Evolutionary conservation across 495 filamentous ascomycete species (phyloP).

Genomic region (Aspergillus cavernicola): DNA sequence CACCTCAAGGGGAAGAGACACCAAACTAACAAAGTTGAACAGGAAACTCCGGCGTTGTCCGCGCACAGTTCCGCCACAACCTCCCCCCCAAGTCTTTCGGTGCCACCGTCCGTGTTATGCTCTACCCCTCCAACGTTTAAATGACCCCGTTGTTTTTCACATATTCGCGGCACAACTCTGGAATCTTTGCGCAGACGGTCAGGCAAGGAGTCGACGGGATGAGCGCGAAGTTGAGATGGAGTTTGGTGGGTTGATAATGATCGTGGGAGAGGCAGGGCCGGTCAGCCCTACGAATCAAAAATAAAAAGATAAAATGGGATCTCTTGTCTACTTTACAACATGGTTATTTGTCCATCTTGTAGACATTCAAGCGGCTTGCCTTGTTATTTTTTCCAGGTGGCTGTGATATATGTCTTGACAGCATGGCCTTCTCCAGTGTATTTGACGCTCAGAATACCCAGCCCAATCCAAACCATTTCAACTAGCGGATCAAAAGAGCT

Average conservation of each 20-base stretch:
- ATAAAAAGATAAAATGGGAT: slow-evolving; percentile 21
- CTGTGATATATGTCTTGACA: slow-evolving; percentile 30
- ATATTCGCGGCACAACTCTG: slow-evolving; percentile 38
- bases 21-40: neutral
- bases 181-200: slow-evolving; percentile 42
- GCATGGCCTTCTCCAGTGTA: slow-evolving; percentile 34
- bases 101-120: slow-evolving; percentile 95
- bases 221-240: slow-evolving; percentile 44
- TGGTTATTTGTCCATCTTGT: slow-evolving; percentile 25
- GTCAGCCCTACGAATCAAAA: slow-evolving; percentile 46
- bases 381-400: slow-evolving; percentile 19
- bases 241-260: slow-evolving; percentile 46
- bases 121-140: slow-evolving; percentile 79
- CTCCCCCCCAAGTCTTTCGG: slow-evolving; percentile 95
- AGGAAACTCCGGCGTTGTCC: slow-evolving; percentile 96
- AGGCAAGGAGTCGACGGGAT: slow-evolving; percentile 45
- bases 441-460: slow-evolving; percentile 35
- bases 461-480: slow-evolving; percentile 41
- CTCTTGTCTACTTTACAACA: slow-evolving; percentile 23
- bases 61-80: slow-evolving; percentile 92
- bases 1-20: neutral
- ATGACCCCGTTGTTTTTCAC: slow-evolving; percentile 28
- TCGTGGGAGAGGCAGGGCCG: slow-evolving; percentile 47
- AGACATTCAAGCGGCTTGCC: slow-evolving; percentile 22
- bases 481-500: slow-evolving; percentile 16